Evolutionary conservation across 75 land plant species (phyloP), one percentile per base, ranked within the genome.

Genomic region (Cunninghamia lanceolata): DNA sequence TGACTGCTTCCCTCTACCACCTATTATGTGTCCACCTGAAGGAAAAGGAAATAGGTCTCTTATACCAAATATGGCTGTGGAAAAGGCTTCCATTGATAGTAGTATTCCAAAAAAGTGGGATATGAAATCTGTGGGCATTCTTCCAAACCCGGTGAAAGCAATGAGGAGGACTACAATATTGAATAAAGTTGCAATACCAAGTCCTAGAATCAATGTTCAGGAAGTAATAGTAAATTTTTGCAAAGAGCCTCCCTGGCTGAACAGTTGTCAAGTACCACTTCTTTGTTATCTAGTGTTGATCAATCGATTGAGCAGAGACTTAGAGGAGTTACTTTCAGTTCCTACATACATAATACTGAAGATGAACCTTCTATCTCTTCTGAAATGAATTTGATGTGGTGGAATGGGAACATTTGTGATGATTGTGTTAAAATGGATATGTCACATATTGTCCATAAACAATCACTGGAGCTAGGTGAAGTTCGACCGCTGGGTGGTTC

Each of bases 1-100:
- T 75, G 98, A 98, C 85, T 98, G 98, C 85, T 98, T 98, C 85
- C 99, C 98, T 84, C 86, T 98, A 71, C 99, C 96, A 43, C 42
- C 86, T 3, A 90, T 90, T 94, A 90, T 98, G 1, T 83, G 86
- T 75, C 88, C 89, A 53, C 17, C 79, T 76, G 85, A 90, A 88
- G 10, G 9, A 25, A 82, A 45, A 50, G 21, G 83, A 28, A 34
- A 8, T 32, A 19, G 45, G 45, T 82, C 83, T 32, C 43, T 82
- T 59, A 87, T 80, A 35, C 30, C 42, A 38, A 71, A 85, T 70
- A 91, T 86, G 63, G 87, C 63, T 87, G 85, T 47, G 50, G 82
- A 85, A 19, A 90, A 87, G 86, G 42, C 43, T 36, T 16, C 43
- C 10, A 39, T 71, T 52, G 85, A 84, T 47, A 32, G 59, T 79